Percentiles rank a stretch among this genome's conserved stretches.
phyloP scores from a whole-genome alignment of 169 alveolate genomes.

The Plasmodium relictum region DNA sequence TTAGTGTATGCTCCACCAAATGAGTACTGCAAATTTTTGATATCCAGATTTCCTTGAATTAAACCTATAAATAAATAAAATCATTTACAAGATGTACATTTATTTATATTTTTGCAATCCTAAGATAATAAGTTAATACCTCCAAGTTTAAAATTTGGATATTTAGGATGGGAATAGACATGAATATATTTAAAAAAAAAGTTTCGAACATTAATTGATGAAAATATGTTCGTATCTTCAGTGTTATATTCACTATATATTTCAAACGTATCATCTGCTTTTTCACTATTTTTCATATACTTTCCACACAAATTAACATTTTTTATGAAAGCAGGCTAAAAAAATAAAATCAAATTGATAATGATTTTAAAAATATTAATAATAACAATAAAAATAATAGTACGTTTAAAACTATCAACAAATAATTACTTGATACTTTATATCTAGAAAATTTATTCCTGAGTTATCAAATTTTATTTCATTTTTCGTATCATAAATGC shows the following conservation, averaged over 20 bases:
- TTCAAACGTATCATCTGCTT: constrained; percentile 57
- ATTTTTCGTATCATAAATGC: constrained; percentile 36
- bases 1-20: constrained; percentile 61
- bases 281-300: constrained; percentile 35
- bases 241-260: constrained; percentile 46
- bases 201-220: constrained; percentile 44
- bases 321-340: constrained; percentile 37
- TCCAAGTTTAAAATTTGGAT: constrained; percentile 39
- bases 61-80: constrained; percentile 5
- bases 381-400: too few species aligned
- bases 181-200: constrained; percentile 43
- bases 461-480: constrained; percentile 55
- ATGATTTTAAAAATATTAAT: too few species aligned
- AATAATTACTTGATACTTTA: constrained; percentile 38
- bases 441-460: constrained; percentile 51
- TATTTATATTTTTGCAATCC: not conserved
- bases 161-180: constrained; percentile 44
- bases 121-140: constrained; percentile 10
- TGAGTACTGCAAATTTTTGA: constrained; percentile 44
- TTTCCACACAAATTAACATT: constrained; percentile 51
- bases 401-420: too few species aligned
- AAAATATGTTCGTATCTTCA: constrained; percentile 30
- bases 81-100: not conserved
- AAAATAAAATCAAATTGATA: not conserved
- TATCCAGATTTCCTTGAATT: constrained; percentile 44